Evolutionary conservation across 169 alveolate genomes (phyloP).

Genomic region (Cryptosporidium sp.): DNA sequence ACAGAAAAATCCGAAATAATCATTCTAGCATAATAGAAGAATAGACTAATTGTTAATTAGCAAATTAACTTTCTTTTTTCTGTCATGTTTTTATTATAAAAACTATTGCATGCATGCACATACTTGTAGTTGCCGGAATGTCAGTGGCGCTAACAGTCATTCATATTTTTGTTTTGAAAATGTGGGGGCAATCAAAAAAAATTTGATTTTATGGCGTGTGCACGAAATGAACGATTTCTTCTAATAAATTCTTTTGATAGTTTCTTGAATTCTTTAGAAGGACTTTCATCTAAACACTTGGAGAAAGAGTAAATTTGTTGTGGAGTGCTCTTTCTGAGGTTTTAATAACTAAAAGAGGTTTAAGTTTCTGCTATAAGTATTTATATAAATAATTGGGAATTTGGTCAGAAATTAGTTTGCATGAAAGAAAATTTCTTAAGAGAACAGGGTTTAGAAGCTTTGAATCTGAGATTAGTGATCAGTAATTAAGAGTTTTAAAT

Average conservation of each 20-base stretch:
- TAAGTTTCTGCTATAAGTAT: background rate
- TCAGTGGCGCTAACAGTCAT: slow-evolving; percentile 73
- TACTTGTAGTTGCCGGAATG: slow-evolving; percentile 42
- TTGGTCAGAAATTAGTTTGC: background rate
- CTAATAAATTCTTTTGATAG: background rate
- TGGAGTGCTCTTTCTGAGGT: slow-evolving; percentile 12
- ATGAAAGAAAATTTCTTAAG: background rate
- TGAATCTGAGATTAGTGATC: background rate
- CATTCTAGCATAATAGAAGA: background rate
- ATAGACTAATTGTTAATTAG: no score
- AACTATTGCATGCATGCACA: slow-evolving; percentile 57
- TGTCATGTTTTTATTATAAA: background rate
- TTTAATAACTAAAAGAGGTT: background rate
- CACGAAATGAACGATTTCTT: slow-evolving; percentile 24
- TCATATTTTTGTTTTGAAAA: slow-evolving; percentile 27
- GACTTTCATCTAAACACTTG: background rate
- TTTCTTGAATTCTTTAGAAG: slow-evolving; percentile 1
- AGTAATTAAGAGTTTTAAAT: background rate
- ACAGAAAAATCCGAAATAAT: background rate
- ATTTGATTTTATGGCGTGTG: slow-evolving; percentile 57
- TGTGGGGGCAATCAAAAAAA: slow-evolving; percentile 52
- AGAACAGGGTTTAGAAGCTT: background rate
- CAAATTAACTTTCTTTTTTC: background rate
- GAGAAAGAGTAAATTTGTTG: background rate
- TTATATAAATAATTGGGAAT: background rate